Evolutionary conservation across 1,284 basidiomycete species (phyloP), one percentile per base, ranked within the genome.

Genomic region (Microbotryum silenes-acaulis): DNA sequence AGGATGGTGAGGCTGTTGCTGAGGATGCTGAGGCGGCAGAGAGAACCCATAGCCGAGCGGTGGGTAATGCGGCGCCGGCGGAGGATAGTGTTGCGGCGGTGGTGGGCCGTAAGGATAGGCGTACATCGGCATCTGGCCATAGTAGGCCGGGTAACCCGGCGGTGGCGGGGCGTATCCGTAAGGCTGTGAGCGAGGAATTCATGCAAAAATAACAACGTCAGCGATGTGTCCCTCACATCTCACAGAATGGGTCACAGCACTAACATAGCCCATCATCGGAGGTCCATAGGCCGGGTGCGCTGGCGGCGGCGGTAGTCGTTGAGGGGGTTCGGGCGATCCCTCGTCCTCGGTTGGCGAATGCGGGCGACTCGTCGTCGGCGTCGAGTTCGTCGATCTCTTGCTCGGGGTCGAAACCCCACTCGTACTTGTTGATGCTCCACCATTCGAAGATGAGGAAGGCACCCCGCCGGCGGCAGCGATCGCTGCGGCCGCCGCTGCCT

Each of bases 191-290:
- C 7, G 12, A 23, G 2, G 18, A 9, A n/a, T 7, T 7, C 9
- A 7, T 12, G 14, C 16, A 37, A 54, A 8, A 18, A 31, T 14
- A 16, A 42, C 16, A 42, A 42, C 16, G 37, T 42, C 37, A 47
- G 10, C 4, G 21, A 21, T n/a, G 5, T 29, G 21, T 37, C 25
- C 3, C 29, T 29, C 33, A 14, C 7, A 23, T 12, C 44, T 4
- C 4, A 54, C 3, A 27, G 21, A 25, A 54, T 18, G 10, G 1
- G 33, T 50, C 14, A 20, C 18, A 20, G 16, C 6, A 44, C 67
- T 46, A 33, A 68, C 67, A 49, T 68, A 68, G 27, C 67, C 67
- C 64, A 68, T 64, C 67, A 68, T 66, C 4, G 59, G 61, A 7
- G 57, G 56, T 8, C 59, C 62, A 23, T 68, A 66, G 9, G 55